These are phyloP conservation scores for Jimgerdemannia flammicorona DNA, from an alignment of 192 early-diverging fungal genomes.

Conservation along the genomic window DNA sequence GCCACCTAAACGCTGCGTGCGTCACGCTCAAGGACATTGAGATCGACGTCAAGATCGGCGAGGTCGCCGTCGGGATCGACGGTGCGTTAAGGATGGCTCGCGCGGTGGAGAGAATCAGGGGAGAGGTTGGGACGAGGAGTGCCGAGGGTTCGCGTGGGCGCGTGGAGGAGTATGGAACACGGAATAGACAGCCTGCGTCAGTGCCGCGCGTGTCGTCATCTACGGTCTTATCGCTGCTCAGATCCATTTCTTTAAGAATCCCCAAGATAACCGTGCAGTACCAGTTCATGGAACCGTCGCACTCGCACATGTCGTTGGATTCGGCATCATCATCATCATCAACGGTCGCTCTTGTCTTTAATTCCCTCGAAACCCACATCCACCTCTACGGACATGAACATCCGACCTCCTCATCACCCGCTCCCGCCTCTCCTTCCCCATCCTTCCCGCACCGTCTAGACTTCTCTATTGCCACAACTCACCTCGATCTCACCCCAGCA, in stretches of 20 bases:
- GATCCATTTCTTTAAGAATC: not conserved
- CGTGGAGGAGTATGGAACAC: not conserved
- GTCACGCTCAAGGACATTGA: conserved; percentile 31
- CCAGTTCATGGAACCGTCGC: not conserved
- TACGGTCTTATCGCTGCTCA: not conserved
- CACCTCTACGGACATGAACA: not conserved
- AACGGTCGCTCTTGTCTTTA: not conserved
- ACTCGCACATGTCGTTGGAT: not conserved
- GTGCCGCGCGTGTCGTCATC: not conserved
- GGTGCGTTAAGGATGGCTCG: conserved; percentile 8
- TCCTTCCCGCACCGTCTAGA: not conserved
- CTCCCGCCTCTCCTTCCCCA: not conserved
- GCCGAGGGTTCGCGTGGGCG: too few species aligned
- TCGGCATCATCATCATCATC: not conserved
- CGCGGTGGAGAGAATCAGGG: not conserved
- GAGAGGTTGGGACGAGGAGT: too few species aligned
- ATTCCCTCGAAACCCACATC: not conserved
- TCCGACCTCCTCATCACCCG: not conserved
- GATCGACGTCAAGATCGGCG: conserved; percentile 5
- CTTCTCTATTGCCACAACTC: not conserved
- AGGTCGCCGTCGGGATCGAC: conserved; percentile 17
- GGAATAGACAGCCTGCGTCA: not conserved
- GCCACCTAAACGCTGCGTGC: conserved; percentile 36
- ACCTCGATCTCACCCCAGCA: not conserved
- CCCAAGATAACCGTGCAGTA: not conserved